Base-by-base conservation (phyloP, 1,139 yeast species). In the Meyerozyma carpophila region DNA sequence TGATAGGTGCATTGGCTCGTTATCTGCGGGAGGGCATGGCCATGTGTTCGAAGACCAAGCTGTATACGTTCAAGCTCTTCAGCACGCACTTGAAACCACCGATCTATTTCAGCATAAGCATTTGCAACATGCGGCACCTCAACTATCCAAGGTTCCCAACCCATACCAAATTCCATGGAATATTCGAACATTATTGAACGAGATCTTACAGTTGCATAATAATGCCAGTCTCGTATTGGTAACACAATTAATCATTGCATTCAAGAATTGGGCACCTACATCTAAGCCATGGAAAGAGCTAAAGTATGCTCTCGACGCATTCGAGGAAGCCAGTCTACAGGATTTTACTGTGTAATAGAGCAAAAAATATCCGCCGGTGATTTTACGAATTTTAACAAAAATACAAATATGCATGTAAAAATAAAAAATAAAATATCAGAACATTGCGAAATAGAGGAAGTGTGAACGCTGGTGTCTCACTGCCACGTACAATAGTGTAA, bases 231-330 rank as follows among this genome's bases (percentile, higher is more conserved):
- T 53, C 20, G 48, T 55, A 27, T 52, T 74, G 40, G 47, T 72
- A 10, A 46, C 50, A 3, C 63, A 64, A 20, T 55, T 78, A 29
- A 45, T 73, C 13, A 44, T 45, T 5, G 65, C 65, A 34, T 77
- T 59, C 51, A 50, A 55, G 8, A 40, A 47, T 0, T 77, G 82
- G 82, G 65, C 65, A 6, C 75, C 78, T 0, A 54, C 56, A 11
- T 51, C 56, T 2, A 62, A 63, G 40, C 56, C 48, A 8, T 67
- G 71, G 70, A 67, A 65, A 41, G 81, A 76, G 14, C 49, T 76
- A 39, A 68, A 66, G 49, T 66, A 62, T 47, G 61, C 68, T 34
- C 60, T 72, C 25, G 69, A 68, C 39, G 73, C 68, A 4, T 56
- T 73, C 24, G 65, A 59, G 16, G 68, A 65, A 11, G 50, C 65